Evolutionary conservation across 192 early-diverging fungal species (phyloP).

Genomic region (Powellomyces hirtus): DNA sequence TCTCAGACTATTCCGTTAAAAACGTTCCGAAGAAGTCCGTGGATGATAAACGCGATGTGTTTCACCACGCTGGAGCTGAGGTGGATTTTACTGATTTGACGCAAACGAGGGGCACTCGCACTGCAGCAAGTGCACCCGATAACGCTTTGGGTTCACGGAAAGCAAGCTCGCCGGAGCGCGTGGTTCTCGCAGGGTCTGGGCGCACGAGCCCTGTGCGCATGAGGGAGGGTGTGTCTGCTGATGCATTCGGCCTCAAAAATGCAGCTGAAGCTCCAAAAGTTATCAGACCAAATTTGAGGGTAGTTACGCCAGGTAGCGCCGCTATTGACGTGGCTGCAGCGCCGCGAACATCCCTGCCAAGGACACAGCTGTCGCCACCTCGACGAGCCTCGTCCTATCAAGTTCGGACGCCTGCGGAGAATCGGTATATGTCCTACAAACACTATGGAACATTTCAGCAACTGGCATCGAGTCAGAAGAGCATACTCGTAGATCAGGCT

Average conservation of each 20-base stretch:
- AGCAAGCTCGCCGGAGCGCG: background rate
- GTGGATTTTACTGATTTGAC: conserved; percentile 1
- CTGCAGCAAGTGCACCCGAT: background rate
- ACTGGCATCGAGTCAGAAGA: background rate
- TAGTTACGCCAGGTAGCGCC: background rate
- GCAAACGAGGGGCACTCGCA: background rate
- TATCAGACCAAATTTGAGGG: background rate
- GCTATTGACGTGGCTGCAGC: background rate
- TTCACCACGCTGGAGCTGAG: background rate
- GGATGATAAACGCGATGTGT: background rate
- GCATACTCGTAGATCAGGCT: background rate
- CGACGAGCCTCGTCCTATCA: conserved; percentile 6
- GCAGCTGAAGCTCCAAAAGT: background rate
- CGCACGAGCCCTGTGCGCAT: too few species aligned
- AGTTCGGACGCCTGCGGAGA: conserved; percentile 16
- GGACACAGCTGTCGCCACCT: conserved; percentile 4
- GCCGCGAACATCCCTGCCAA: background rate
- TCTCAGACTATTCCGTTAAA: background rate
- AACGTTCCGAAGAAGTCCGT: background rate
- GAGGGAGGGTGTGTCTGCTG: too few species aligned
- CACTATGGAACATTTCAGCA: background rate
- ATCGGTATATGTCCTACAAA: conserved; percentile 10
- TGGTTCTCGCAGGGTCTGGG: background rate
- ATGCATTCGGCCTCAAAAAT: too few species aligned
- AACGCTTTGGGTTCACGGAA: background rate